Base-by-base conservation (phyloP, 2,329 filamentous ascomycete species). In the Sclerotinia trifoliorum region DNA sequence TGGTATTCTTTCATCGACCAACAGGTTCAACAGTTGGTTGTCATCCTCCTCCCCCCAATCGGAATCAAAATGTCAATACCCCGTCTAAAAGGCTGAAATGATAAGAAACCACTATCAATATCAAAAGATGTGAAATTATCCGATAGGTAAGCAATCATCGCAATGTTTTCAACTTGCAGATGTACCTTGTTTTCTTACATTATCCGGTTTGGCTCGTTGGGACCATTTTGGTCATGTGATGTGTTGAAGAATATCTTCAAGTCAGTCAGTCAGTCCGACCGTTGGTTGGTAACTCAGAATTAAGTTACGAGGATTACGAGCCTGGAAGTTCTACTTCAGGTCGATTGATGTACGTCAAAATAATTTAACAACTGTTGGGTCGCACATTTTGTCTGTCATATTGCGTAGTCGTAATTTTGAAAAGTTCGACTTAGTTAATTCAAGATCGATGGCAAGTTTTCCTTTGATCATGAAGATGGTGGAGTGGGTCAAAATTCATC, bases 191-290 rank as follows among this genome's bases (percentile, higher is more conserved):
- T 57, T 32, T 57, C 54, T 42, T 24, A 39, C 32, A 57, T 57
- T 32, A 42, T 32, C 15, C 13, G n/a, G n/a, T 3, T n/a, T 42
- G n/a, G 5, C 21, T 57, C 35, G 55, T 13, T 32, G 35, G 55
- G 42, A 57, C 35, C 32, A 21, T 42, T 57, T 57, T 57, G 55
- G 8, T 57, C 55, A 57, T 57, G 55, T 57, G 55, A 57, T 26
- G 21, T 4, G 13, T 24, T 57, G 35, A 57, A 57, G 55, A 57
- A 57, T 42, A n/a, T 57, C 13, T 39, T 21, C 21, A 10, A 19
- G 5, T 48, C 19, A 48, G 19, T 48, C 19, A 48, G 19, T 48
- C 46, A 48, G 19, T 48, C 21, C 39, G 10, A 48, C 46, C 8
- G 21, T 42, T 42, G 55, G 13, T 42, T 24, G 6, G 55, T 4